phyloP scores from a whole-genome alignment of 1,284 basidiomycete species.

The Puccinia hordei region DNA sequence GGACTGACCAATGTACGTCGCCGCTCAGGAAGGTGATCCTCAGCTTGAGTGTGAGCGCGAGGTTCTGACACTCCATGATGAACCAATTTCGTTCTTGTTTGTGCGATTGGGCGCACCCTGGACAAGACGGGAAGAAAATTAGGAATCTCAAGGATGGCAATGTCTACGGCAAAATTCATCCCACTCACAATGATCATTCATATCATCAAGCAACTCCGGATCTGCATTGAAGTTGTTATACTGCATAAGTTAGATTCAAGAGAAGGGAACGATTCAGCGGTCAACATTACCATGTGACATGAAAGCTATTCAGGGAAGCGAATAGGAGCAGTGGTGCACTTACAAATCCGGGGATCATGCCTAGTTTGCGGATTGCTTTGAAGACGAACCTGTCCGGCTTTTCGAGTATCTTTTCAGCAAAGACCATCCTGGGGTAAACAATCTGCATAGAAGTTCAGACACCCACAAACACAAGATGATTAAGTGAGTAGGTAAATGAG shows the following conservation, averaged over 20 bases:
- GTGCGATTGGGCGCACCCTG: slow-evolving; percentile 66
- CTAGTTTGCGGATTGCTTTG: slow-evolving; percentile 28
- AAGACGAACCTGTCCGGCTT: slow-evolving; percentile 30
- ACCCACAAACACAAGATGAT: not conserved
- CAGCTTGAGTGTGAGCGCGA: slow-evolving; percentile 6
- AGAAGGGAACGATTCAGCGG: not conserved
- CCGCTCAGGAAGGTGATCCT: slow-evolving; percentile 48
- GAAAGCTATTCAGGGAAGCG: no score
- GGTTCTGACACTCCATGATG: slow-evolving; percentile 35
- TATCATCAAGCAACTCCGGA: slow-evolving; percentile 49
- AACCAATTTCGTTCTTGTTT: slow-evolving; percentile 59
- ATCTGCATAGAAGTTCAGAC: slow-evolving; percentile 62
- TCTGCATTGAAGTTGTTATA: slow-evolving; percentile 50
- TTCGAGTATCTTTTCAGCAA: slow-evolving; percentile 63
- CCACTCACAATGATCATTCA: slow-evolving; percentile 51
- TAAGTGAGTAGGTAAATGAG: not conserved
- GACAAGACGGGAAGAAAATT: not conserved
- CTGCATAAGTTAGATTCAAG: slow-evolving; percentile 5
- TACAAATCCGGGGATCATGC: slow-evolving; percentile 48
- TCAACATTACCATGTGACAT: not conserved
- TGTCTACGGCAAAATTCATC: not conserved
- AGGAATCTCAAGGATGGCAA: not conserved
- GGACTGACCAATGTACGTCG: slow-evolving; percentile 50
- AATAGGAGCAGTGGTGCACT: not conserved
- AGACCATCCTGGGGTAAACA: slow-evolving; percentile 90